Evolutionary conservation across 768 basidiomycete genomes (phyloP), one percentile per base, ranked within the genome.

Genomic region (Sutorius australiensis): DNA sequence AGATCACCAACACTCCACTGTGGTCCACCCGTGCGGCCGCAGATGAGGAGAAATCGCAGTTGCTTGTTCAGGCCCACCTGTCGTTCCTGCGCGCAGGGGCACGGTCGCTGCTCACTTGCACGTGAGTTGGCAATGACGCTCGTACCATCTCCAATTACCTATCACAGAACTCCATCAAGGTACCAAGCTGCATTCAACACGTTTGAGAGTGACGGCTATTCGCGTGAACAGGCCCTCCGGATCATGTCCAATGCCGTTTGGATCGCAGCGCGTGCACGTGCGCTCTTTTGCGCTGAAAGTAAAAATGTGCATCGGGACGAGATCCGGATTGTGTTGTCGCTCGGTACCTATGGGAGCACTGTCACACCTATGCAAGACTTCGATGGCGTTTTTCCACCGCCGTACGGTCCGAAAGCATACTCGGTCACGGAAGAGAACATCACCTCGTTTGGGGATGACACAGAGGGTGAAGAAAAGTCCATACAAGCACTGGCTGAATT

Each of bases 291-390:
- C 47, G 51, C 61, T 2, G 67, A 66, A 55, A 60, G 61, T 47
- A 38, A 48, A 7, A 7, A 43, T 44, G 47, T 59, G 46, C 39
- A 36, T 46, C 45, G 34, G 38, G 40, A 55, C 49, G 66, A 68
- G 44, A 63, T 78, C 57, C 74, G 70, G 27, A 76, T 92, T 33
- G 85, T 80, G 3, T 74, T 93, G 5, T 89, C 86, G 6, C 69
- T 91, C 28, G 89, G 90, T 16, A 83, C 87, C 0, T 90, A 80
- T 60, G 89, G 89, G 34, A 84, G 86, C 2, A 83, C 79, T 5
- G 72, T 89, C 14, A 64, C 67, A 7, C 81, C 83, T 0, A 77
- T 86, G 48, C 83, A 87, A 53, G 90, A 92, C 63, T 91, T 85
- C 61, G 75, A 78, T 53, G 90, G 87, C 7, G 72, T 79, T 56